Evolutionary conservation across 2,329 filamentous ascomycete species (phyloP).

Genomic region (Claviceps sp.): DNA sequence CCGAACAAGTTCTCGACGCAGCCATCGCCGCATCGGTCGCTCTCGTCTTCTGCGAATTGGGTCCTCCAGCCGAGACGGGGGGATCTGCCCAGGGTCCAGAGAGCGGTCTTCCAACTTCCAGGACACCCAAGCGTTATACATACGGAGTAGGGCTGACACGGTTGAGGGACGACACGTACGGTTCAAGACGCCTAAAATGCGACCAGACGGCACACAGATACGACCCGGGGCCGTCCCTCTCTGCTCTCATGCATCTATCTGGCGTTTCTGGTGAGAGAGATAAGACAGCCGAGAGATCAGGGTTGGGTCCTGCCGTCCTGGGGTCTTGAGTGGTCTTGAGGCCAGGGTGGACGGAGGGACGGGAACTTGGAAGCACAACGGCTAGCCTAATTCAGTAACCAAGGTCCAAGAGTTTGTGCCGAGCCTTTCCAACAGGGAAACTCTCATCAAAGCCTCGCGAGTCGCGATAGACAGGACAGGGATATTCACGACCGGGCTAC

Average conservation of each 20-base stretch:
- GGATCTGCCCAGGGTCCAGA: neutral
- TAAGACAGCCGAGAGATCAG: neutral
- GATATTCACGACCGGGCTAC: too few relatives aligned
- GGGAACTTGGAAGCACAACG: neutral
- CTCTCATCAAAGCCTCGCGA: too few relatives aligned
- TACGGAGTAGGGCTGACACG: neutral
- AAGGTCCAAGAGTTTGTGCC: neutral
- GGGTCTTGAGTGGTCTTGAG: neutral
- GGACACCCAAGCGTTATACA: neutral
- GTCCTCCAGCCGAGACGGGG: neutral
- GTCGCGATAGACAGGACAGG: too few relatives aligned
- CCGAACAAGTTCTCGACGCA: neutral
- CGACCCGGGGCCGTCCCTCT: neutral
- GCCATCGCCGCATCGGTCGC: neutral
- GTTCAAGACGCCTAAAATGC: neutral
- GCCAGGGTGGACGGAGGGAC: neutral
- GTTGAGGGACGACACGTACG: neutral
- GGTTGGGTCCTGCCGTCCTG: too few relatives aligned
- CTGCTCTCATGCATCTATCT: neutral
- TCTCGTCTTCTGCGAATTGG: neutral
- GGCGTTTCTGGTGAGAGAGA: neutral
- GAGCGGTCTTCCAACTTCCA: neutral
- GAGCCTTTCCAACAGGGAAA: too few relatives aligned
- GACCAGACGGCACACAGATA: neutral
- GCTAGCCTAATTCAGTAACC: neutral